Evolutionary conservation across 108 stramenopile genomes (phyloP).

Genomic region (Epithemia pelagica): DNA sequence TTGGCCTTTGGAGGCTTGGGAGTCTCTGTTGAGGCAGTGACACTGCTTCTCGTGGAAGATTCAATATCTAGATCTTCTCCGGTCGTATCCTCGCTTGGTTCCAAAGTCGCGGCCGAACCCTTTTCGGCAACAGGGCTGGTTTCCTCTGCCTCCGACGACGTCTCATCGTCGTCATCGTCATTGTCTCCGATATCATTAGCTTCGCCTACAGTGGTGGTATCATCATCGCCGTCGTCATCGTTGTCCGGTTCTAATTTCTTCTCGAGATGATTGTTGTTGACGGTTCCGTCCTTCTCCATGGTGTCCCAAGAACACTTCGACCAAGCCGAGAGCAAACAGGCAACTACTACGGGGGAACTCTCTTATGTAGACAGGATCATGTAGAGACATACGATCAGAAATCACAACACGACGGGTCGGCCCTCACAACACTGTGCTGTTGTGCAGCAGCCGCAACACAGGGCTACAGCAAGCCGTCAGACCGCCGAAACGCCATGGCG

Average conservation of each 20-base stretch:
- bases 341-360: no score
- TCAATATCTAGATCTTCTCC: no score
- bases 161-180: slow-evolving; percentile 1
- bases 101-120: not conserved
- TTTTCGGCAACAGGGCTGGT: not conserved
- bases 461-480: not conserved
- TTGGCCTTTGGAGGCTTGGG: not conserved
- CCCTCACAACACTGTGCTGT: no score
- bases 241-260: not conserved
- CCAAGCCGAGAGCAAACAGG: no score
- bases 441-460: no score
- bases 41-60: no score
- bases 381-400: no score
- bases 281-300: not conserved
- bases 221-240: slow-evolving; percentile 1
- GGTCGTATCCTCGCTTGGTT: not conserved
- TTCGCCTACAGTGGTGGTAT: not conserved
- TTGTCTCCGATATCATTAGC: not conserved
- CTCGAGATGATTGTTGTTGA: not conserved
- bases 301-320: no score
- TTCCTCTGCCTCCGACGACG: not conserved
- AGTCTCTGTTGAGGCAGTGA: not conserved
- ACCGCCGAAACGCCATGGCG: not conserved
- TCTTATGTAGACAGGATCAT: no score
- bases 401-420: no score